These are phyloP conservation scores for Emergomyces pasteurianus DNA, from an alignment of 2,329 filamentous ascomycete species.

Conservation along the genomic window DNA sequence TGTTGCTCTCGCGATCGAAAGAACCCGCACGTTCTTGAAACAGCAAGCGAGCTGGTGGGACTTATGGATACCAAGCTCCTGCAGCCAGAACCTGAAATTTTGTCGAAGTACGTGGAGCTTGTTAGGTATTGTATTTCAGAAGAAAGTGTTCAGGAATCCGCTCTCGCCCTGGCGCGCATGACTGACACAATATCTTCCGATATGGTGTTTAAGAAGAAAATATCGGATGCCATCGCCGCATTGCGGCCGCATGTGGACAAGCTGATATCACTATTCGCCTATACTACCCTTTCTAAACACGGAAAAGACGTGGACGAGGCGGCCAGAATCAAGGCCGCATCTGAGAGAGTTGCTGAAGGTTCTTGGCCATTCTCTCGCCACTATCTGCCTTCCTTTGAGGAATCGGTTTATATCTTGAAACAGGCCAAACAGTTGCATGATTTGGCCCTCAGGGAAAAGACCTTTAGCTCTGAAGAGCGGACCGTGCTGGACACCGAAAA, in stretches of 20 bases:
- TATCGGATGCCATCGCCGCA: background rate
- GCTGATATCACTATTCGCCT: background rate
- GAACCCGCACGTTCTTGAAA: conserved; percentile 55
- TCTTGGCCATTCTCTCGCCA: background rate
- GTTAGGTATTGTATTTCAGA: conserved; percentile 7
- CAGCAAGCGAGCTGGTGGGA: conserved; percentile 46
- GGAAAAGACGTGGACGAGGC: background rate
- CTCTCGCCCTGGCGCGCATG: background rate
- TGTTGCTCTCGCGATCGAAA: conserved; percentile 64
- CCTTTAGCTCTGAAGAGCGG: background rate
- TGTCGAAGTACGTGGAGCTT: conserved; percentile 21
- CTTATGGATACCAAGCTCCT: conserved; percentile 44
- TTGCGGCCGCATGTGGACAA: background rate
- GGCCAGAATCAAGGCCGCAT: background rate
- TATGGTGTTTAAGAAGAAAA: background rate
- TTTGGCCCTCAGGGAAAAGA: background rate
- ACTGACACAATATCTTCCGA: background rate
- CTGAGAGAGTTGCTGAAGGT: background rate
- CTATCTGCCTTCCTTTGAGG: background rate
- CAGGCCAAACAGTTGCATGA: background rate
- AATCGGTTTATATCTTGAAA: background rate
- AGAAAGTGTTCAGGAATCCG: background rate
- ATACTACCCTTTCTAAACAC: background rate
- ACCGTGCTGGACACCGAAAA: background rate
- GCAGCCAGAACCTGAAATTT: conserved; percentile 20